Conservation (phyloP, 257 asterid genomes). For the Verbena officinalis region DNA sequence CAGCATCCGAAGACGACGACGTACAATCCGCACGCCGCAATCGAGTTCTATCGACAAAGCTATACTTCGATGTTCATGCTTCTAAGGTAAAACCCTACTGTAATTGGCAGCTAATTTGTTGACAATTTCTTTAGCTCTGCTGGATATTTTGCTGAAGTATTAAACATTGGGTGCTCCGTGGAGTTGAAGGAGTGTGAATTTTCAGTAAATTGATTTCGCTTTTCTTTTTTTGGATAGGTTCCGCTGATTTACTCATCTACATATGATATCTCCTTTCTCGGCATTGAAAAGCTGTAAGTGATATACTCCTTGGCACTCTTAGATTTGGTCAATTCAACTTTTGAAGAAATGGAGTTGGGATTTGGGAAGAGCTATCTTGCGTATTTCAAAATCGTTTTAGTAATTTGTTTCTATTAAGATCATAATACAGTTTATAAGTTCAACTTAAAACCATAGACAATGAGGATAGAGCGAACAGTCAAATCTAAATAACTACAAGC, state of each 20-base stretch:
- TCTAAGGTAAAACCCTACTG: conserved; percentile 55
- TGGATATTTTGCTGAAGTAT: neutral
- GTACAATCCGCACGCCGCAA: conserved; percentile 54
- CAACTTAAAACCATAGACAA: too few relatives aligned
- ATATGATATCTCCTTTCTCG: conserved; percentile 79
- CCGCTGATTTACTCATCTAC: conserved; percentile 83
- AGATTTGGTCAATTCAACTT: neutral
- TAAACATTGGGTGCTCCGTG: neutral
- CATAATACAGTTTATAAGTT: neutral
- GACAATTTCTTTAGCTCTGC: neutral
- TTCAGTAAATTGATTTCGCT: conserved; percentile 22
- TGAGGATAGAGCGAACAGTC: too few relatives aligned
- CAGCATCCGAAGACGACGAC: conserved; percentile 34
- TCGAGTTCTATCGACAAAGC: conserved; percentile 77
- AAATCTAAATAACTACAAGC: too few relatives aligned
- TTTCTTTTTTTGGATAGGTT: conserved; percentile 45
- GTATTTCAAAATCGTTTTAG: neutral
- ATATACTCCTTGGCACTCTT: conserved; percentile 9
- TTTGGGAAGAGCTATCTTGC: neutral
- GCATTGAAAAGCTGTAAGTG: conserved; percentile 86
- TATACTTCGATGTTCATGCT: conserved; percentile 77
- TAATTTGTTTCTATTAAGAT: neutral
- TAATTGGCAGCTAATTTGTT: neutral
- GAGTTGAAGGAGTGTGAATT: conserved; percentile 9
- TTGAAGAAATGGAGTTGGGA: neutral